Base-by-base conservation (phyloP, 345 rosid species). In the Eucalyptus viminalis region DNA sequence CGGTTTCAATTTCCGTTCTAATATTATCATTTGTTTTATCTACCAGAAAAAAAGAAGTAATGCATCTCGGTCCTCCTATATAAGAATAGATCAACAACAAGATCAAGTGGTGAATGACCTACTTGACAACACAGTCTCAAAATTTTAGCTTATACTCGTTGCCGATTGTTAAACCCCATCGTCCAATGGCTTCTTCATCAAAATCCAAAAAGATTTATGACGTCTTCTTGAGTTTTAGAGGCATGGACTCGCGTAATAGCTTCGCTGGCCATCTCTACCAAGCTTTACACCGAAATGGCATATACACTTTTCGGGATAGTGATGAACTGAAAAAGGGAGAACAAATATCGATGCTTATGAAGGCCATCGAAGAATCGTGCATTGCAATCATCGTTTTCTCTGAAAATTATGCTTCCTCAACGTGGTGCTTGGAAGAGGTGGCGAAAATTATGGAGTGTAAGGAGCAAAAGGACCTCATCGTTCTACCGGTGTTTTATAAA, bases 61-160 rank as follows among this genome's bases (percentile, higher is more conserved):
- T 25, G 31, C 65, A 27, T 65, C 76, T 47, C 5, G 5, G 14
- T 47, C 49, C 49, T 47, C 49, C 4, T 3, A 13, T 47, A 47
- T 47, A 47, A 47, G 49, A 47, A 47, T 47, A 1, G 1, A 65
- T n/a, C 37, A 29, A 6, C 34, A 65, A 65, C 2, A 14, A n/a
- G 21, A 65, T n/a, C 76, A n/a, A n/a, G 19, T 11, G 76, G 37
- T 14, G 76, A 2, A 62, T 6, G 21, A n/a, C 0, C 76, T n/a
- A 4, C 76, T 6, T 60, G 67, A 29, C 2, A 14, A n/a, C 5
- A 7, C 10, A 5, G 3, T 4, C 4, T n/a, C 72, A 29, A 14
- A 65, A 7, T 14, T n/a, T 14, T 2, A 14, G 76, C 37, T 14
- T 1, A 7, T 14, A 14, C 3, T 7, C 37, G 0, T n/a, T n/a